phyloP scores from a whole-genome alignment of 371 early-diverging fungal species.

The Funneliformis caledonium region DNA sequence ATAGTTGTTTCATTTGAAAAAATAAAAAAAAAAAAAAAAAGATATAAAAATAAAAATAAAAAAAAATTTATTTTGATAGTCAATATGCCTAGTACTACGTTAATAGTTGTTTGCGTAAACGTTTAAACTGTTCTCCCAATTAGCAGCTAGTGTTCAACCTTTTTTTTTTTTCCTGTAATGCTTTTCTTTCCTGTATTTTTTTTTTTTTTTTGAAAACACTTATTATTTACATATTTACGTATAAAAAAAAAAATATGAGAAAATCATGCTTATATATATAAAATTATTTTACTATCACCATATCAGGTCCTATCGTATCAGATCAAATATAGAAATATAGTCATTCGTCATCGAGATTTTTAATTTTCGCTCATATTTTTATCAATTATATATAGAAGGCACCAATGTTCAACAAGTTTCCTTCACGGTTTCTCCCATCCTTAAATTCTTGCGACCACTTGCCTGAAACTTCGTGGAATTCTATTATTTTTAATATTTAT shows the following conservation, averaged over 20 bases:
- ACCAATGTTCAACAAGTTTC: not conserved
- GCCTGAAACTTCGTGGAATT: not conserved
- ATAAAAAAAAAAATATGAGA: not conserved
- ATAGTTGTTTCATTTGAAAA: too few relatives aligned
- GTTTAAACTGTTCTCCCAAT: not conserved
- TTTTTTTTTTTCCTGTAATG: not conserved
- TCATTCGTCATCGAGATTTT: conserved; percentile 31
- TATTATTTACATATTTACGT: too few relatives aligned
- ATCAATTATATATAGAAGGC: conserved; percentile 6
- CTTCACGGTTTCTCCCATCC: not conserved
- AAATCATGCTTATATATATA: not conserved
- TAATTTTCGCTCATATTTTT: not conserved
- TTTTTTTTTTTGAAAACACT: too few relatives aligned
- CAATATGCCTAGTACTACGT: not conserved
- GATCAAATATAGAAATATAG: conserved; percentile 22
- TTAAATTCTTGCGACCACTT: not conserved
- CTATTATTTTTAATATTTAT: conserved; percentile 16
- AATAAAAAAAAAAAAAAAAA: too few relatives aligned
- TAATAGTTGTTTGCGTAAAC: not conserved
- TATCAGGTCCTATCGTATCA: conserved; percentile 22
- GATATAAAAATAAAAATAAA: too few relatives aligned
- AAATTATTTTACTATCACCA: not conserved
- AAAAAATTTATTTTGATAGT: not conserved
- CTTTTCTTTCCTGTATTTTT: not conserved
- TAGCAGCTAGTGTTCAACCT: too few relatives aligned